These are phyloP conservation scores for Agaricus blazei DNA, from an alignment of 768 basidiomycete species.

Conservation along the genomic window DNA sequence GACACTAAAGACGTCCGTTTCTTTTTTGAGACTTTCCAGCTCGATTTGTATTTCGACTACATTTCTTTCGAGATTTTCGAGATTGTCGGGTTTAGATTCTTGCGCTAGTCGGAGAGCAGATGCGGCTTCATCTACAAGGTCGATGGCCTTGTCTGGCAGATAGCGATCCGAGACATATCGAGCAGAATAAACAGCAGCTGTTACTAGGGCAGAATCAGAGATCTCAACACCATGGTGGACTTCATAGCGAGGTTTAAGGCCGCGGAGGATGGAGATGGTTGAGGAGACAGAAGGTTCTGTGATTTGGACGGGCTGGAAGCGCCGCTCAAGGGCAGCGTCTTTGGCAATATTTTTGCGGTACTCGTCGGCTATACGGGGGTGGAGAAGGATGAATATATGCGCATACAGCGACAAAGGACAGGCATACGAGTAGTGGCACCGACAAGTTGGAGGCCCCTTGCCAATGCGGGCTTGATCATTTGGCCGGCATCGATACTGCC, in stretches of 20 bases:
- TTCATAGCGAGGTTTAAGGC: constrained; percentile 80
- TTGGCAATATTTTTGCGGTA: constrained; percentile 90
- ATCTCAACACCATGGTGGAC: constrained; percentile 94
- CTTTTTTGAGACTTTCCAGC: constrained; percentile 83
- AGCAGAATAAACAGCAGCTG: constrained; percentile 80
- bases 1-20: constrained; percentile 77
- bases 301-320: constrained; percentile 86
- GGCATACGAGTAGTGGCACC: constrained; percentile 82
- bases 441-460: constrained; percentile 81
- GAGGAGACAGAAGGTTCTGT: constrained; percentile 85
- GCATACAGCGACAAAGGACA: constrained; percentile 14
- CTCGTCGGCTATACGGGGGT: constrained; percentile 57
- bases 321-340: constrained; percentile 85
- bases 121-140: constrained; percentile 91
- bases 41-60: constrained; percentile 89
- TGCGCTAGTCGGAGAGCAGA: constrained; percentile 83
- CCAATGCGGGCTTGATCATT: constrained; percentile 91
- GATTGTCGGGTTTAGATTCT: constrained; percentile 81
- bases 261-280: constrained; percentile 83
- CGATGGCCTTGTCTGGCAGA: constrained; percentile 89
- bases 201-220: constrained; percentile 82
- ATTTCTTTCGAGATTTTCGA: constrained; percentile 78
- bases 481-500: constrained; percentile 90
- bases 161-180: constrained; percentile 86
- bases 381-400: neutral